A percentile compares a stretch with the other conserved stretches of the same genome.
phyloP scores from a whole-genome alignment of 2,329 filamentous ascomycete species.

The Microcera coccophila region DNA sequence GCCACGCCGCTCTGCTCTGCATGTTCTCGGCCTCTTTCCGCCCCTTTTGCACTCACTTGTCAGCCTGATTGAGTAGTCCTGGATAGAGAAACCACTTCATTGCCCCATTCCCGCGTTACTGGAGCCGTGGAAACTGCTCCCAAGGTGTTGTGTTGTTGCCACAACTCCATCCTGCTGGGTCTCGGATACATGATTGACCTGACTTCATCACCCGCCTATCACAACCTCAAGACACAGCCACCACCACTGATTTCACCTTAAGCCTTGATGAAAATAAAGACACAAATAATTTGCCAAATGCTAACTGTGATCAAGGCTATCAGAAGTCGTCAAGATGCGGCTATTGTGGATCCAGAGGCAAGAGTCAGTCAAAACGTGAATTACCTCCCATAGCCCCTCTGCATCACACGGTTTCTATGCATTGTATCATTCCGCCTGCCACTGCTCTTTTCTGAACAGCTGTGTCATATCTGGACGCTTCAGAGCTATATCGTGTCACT shows the following conservation, averaged over 20 bases:
- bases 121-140: too few species aligned
- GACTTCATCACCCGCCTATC: too few species aligned
- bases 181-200: too few species aligned
- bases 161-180: too few species aligned
- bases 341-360: slow-evolving; percentile 47
- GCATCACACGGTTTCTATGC: not conserved
- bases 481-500: too few species aligned
- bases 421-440: too few species aligned
- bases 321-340: slow-evolving; percentile 50
- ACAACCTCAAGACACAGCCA: too few species aligned
- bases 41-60: not conserved
- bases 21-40: not conserved
- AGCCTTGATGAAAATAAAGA: too few species aligned
- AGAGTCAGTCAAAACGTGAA: slow-evolving; percentile 50
- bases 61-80: not conserved
- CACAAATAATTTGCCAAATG: slow-evolving; percentile 1
- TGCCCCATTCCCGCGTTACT: not conserved
- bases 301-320: slow-evolving; percentile 41
- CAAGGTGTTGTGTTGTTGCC: too few species aligned
- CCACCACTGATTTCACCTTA: too few species aligned
- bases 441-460: too few species aligned
- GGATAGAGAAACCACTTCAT: not conserved
- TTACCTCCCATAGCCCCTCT: slow-evolving; percentile 4
- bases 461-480: too few species aligned
- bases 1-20: not conserved